Evolutionary conservation across 2,329 filamentous ascomycete species (phyloP).

Genomic region (Ilyonectria mors-panacis): DNA sequence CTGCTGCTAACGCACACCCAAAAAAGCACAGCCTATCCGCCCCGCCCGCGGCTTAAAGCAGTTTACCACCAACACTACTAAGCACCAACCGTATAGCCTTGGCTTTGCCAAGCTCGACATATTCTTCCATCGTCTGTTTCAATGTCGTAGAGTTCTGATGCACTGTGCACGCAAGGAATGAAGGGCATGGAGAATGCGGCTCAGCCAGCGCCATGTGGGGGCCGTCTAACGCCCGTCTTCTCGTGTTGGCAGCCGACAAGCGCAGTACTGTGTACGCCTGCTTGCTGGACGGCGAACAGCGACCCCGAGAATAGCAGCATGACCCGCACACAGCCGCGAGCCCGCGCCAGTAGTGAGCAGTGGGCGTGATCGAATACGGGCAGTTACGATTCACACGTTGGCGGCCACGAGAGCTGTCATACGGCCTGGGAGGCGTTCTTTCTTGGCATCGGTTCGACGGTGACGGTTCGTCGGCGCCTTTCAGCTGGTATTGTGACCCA

Average conservation of each 20-base stretch:
- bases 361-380: neutral
- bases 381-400: neutral
- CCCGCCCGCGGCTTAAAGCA: neutral
- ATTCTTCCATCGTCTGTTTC: neutral
- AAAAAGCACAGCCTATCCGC: neutral
- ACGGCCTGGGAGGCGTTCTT: neutral
- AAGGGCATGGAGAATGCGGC: constrained; percentile 3
- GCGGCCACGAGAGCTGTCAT: neutral
- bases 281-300: neutral
- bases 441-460: neutral
- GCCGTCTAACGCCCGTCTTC: constrained; percentile 12
- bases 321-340: neutral
- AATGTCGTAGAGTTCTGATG: neutral
- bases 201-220: constrained; percentile 26
- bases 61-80: neutral
- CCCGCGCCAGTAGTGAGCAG: neutral
- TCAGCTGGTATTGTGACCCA: neutral
- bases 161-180: neutral
- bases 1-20: neutral
- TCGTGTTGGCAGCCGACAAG: constrained; percentile 17
- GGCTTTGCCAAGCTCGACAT: neutral
- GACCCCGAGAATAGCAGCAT: constrained; percentile 2
- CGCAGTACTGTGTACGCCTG: constrained; percentile 7
- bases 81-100: neutral
- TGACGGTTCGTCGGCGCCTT: neutral